Percentiles rank a stretch among this genome's conserved stretches.
Evolutionary conservation across 225 moss, liverwort and hornwort genomes (phyloP).

Genomic region (Climacium dendroides): DNA sequence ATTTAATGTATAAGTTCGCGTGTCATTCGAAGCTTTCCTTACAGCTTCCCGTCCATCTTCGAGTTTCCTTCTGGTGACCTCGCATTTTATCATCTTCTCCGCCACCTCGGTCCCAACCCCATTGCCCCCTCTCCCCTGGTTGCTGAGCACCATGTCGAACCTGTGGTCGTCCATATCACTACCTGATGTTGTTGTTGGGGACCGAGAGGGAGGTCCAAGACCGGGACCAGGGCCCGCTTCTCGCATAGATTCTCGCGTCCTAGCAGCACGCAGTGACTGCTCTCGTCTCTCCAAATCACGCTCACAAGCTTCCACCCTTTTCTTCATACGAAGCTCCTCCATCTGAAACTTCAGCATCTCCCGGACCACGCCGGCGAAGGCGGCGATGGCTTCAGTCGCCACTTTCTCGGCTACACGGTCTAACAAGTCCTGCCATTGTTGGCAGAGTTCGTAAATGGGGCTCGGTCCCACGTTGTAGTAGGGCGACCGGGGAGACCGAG

Average conservation of each 20-base stretch:
- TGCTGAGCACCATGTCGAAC: slow-evolving; percentile 2
- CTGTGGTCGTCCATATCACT: slow-evolving; percentile 32
- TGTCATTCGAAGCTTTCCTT: slow-evolving; percentile 28
- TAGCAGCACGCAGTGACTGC: neutral
- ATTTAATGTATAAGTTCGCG: slow-evolving; percentile 25
- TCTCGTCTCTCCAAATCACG: slow-evolving; percentile 35
- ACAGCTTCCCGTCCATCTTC: slow-evolving; percentile 12
- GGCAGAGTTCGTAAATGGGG: slow-evolving; percentile 50
- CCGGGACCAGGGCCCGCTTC: neutral
- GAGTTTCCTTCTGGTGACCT: slow-evolving; percentile 5
- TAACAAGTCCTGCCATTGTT: slow-evolving; percentile 47
- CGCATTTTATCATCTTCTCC: slow-evolving; percentile 8
- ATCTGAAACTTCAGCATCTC: slow-evolving; percentile 43
- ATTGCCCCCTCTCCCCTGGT: neutral
- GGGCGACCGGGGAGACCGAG: slow-evolving; percentile 26
- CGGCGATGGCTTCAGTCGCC: slow-evolving; percentile 26
- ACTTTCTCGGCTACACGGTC: slow-evolving; percentile 36
- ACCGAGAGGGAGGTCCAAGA: neutral
- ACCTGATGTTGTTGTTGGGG: slow-evolving; percentile 24
- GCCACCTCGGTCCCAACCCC: slow-evolving; percentile 5
- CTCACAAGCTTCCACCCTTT: slow-evolving; percentile 28
- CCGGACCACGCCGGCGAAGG: slow-evolving; percentile 31
- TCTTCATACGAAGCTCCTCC: slow-evolving; percentile 57
- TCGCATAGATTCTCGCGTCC: neutral
- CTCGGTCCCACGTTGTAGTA: slow-evolving; percentile 6